Conservation (phyloP, 1,139 yeast species). For the Candida sp. region DNA sequence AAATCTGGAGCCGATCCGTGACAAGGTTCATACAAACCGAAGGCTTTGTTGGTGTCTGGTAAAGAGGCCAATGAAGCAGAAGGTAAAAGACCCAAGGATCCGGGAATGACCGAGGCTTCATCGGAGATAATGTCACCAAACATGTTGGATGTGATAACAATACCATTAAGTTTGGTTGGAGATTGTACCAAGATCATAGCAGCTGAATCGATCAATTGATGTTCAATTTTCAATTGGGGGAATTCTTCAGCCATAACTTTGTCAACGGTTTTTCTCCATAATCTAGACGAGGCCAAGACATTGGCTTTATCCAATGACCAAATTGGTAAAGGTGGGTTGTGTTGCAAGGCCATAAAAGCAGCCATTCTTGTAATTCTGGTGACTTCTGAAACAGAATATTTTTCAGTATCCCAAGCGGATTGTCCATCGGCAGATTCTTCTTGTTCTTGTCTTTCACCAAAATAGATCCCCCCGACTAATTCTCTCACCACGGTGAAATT, state of each 20-base stretch:
- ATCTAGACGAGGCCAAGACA: constrained; percentile 91
- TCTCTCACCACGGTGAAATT: constrained; percentile 93
- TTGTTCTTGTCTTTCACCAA: constrained; percentile 94
- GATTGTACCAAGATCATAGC: constrained; percentile 94
- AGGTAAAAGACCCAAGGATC: constrained; percentile 92
- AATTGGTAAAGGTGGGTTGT: constrained; percentile 87
- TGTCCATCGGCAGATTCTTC: constrained; percentile 61
- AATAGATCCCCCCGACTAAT: constrained; percentile 96
- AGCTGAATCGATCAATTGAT: constrained; percentile 96
- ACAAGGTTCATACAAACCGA: constrained; percentile 97
- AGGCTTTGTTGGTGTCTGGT: constrained; percentile 91
- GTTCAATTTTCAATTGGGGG: constrained; percentile 82
- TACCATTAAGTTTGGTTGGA: constrained; percentile 89
- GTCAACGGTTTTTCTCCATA: constrained; percentile 94
- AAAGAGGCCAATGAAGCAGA: constrained; percentile 94
- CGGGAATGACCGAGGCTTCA: constrained; percentile 97
- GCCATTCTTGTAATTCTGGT: constrained; percentile 98
- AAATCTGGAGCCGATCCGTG: constrained; percentile 99
- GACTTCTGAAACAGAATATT: constrained; percentile 86
- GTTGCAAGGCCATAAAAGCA: constrained; percentile 92
- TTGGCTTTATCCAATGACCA: constrained; percentile 98
- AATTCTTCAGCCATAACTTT: constrained; percentile 81
- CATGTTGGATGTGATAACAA: constrained; percentile 91
- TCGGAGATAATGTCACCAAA: constrained; percentile 98
- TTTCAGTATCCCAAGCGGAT: constrained; percentile 91